A percentile compares a stretch with the other conserved stretches of the same genome.
phyloP scores from a whole-genome alignment of 345 rosid genomes.

The Gossypium turneri region DNA sequence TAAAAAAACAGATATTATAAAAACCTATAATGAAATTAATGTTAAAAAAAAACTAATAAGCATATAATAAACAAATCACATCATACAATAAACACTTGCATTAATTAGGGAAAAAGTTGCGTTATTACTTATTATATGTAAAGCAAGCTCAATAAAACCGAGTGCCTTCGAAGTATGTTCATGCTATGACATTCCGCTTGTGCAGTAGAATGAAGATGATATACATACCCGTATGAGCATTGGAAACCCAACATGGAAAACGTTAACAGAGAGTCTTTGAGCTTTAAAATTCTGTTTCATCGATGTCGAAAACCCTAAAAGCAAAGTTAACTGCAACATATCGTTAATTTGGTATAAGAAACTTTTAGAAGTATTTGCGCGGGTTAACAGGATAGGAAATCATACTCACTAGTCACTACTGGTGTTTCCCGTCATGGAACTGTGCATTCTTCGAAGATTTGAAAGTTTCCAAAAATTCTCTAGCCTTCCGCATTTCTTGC shows the following conservation, averaged over 20 bases:
- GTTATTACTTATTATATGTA: not conserved
- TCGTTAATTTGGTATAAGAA: not conserved
- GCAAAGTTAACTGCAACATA: not conserved
- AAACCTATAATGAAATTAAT: no score
- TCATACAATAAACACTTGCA: not conserved
- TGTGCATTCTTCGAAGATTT: constrained; percentile 95
- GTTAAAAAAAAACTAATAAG: no score
- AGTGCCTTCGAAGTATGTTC: not conserved
- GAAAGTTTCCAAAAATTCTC: constrained; percentile 72
- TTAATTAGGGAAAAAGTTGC: not conserved
- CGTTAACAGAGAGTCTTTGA: not conserved
- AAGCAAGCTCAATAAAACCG: constrained; percentile 13
- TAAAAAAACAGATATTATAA: no score
- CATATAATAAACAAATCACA: no score
- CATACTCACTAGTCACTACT: constrained; percentile 28
- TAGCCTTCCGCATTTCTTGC: constrained; percentile 58
- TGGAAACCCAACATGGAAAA: not conserved
- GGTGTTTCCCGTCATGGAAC: constrained; percentile 85
- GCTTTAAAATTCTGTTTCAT: constrained; percentile 13
- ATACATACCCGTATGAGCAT: not conserved
- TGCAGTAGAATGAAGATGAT: not conserved
- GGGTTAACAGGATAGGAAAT: not conserved
- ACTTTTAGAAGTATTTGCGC: not conserved
- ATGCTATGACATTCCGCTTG: not conserved
- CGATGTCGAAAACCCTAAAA: constrained; percentile 17